Evolutionary conservation across 2,329 filamentous ascomycete genomes (phyloP), one percentile per base, ranked within the genome.

Genomic region (Colletotrichum simmondsii): DNA sequence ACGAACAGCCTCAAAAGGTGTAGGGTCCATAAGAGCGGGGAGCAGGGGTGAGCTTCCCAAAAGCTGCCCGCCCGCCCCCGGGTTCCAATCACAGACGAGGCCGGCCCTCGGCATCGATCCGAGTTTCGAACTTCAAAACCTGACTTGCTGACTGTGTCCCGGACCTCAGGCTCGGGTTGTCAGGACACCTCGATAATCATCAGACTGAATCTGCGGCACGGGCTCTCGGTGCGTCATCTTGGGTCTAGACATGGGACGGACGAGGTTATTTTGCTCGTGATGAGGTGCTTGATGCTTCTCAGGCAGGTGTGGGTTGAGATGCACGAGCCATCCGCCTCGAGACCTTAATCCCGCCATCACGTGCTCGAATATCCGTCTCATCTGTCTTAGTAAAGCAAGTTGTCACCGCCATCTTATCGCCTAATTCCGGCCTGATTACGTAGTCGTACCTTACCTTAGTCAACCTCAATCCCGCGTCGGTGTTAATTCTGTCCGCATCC

Each of bases 31-130:
- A 26, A n/a, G 22, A 30, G 37, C 57, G 19, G 6, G 3, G 42
- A 53, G 56, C 63, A 61, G 49, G 42, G 56, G 57, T 66, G 30
- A 60, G 68, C 61, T 69, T 54, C 60, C 53, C 67, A 49, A 49
- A 46, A 46, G 63, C 62, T 60, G 60, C 6, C 46, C 32, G 11
- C 32, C 32, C 32, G 11, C 32, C 11, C 32, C 24, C 26, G 26
- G 49, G 24, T 28, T 19, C 46, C 32, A 26, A 42, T 52, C 62
- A 26, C 68, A 60, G 30, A 46, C 46, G 28, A 60, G 19, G 57
- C 49, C 49, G 19, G 58, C 57, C 28, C 28, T 67, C 68, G 63
- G 63, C 5, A 52, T 42, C 46, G 35, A 52, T 12, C 68, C 63
- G 68, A 68, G 35, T 46, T 26, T 68, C 26, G 68, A n/a, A 22